Evolutionary conservation across 2,329 filamentous ascomycete genomes (phyloP).

Genomic region (Coleophoma cylindrospora): DNA sequence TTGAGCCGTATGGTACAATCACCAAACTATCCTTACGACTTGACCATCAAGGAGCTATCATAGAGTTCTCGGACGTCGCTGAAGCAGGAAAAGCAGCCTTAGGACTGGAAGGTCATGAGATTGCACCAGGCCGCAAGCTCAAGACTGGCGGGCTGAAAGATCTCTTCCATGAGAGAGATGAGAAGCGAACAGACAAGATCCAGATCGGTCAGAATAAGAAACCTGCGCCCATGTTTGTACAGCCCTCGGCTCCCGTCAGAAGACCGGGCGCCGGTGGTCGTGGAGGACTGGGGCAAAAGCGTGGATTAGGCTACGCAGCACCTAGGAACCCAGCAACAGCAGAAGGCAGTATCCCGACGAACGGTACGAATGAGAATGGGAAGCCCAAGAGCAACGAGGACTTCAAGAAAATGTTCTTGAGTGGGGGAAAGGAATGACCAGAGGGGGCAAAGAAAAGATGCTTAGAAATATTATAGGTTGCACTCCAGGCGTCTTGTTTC

Average conservation of each 20-base stretch:
- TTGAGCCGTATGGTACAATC: constrained; percentile 65
- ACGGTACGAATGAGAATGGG: constrained; percentile 2
- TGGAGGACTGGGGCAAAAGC: constrained; percentile 30
- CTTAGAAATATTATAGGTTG: too few species aligned
- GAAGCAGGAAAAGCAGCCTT: constrained; percentile 69
- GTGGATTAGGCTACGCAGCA: constrained; percentile 25
- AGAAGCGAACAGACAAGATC: constrained; percentile 37
- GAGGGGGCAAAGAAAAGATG: background rate
- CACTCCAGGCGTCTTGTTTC: too few species aligned
- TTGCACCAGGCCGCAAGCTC: constrained; percentile 45
- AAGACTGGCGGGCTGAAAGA: constrained; percentile 50
- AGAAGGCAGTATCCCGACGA: background rate
- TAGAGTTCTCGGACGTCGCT: constrained; percentile 68
- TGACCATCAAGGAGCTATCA: constrained; percentile 76
- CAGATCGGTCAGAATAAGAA: constrained; percentile 25
- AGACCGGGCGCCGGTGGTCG: constrained; percentile 27
- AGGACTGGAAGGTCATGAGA: constrained; percentile 48
- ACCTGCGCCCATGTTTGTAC: constrained; percentile 27
- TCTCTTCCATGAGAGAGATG: constrained; percentile 45
- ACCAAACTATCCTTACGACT: constrained; percentile 75
- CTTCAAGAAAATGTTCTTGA: constrained; percentile 36
- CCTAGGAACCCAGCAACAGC: constrained; percentile 3
- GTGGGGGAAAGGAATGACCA: constrained; percentile 3
- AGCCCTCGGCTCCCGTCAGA: constrained; percentile 21
- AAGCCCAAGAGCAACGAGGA: constrained; percentile 45